Evolutionary conservation across 352 stramenopile species (phyloP), one percentile per base, ranked within the genome.

Genomic region (Pythium chondricola): DNA sequence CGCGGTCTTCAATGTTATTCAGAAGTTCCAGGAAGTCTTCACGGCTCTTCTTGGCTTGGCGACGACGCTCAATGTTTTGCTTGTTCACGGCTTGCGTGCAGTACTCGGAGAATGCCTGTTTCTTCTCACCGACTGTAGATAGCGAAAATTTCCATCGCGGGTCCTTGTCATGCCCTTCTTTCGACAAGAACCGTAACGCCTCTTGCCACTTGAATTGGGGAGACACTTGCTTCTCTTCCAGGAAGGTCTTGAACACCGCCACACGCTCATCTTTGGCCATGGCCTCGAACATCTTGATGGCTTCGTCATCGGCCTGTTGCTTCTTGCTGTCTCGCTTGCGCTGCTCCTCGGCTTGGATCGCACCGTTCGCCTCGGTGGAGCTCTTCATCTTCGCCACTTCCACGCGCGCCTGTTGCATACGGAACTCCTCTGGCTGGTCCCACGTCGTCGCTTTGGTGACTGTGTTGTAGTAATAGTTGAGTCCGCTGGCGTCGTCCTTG

Each of bases 381-480:
- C 43, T 69, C 35, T 79, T 66, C 72, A 88, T 82, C 21, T 74
- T 80, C 43, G 74, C 71, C 10, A 88, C 77, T 67, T 89, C 63
- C 43, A 79, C 73, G 8, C 74, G 64, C 2, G 78, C 81, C 33
- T 88, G 69, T 38, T 85, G 75, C 70, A 88, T 85, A 9, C 79
- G 64, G 27, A 83, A 88, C 43, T 81, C 77, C 48, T 88, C 75
- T 0, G 82, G 82, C 35, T 87, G 57, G 39, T 93, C 82, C 82
- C 82, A 93, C n/a, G 89, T 81, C 14, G 69, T 87, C 22, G 69
- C 64, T 39, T 83, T 85, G 0, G 82, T 91, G 16, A 66, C 24
- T 7, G 68, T 82, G 54, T 93, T 80, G 62, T 88, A 88, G 65
- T 90, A 93, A 48, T 93, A 93, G 17, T 66, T 71, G 20, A 85